phyloP scores from a whole-genome alignment of 129 eudicot genomes.

The Artemisia tridentata region DNA sequence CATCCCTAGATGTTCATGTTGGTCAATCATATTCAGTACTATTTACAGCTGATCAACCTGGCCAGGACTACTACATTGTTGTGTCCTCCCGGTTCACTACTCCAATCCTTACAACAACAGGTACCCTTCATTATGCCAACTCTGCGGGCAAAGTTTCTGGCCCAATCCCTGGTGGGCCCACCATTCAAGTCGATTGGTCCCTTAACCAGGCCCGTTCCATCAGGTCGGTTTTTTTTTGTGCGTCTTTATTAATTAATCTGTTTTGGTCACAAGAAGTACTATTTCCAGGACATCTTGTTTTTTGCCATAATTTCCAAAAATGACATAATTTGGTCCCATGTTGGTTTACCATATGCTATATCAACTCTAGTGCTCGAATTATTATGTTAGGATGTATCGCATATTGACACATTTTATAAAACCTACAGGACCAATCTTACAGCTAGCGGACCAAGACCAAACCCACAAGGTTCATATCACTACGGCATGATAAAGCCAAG shows the following conservation, averaged over 20 bases:
- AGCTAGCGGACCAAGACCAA: slow-evolving; percentile 59
- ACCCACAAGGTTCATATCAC: slow-evolving; percentile 61
- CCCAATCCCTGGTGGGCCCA: slow-evolving; percentile 87
- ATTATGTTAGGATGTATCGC: not conserved
- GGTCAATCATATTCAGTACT: slow-evolving; percentile 92
- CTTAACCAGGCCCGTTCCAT: slow-evolving; percentile 89
- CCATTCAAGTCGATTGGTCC: slow-evolving; percentile 92
- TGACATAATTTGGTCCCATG: not conserved
- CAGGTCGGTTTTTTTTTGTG: slow-evolving; percentile 31
- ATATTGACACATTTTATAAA: slow-evolving; percentile 5
- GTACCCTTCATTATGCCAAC: slow-evolving; percentile 66
- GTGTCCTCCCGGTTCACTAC: slow-evolving; percentile 81
- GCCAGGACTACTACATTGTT: slow-evolving; percentile 68
- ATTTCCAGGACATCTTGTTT: not conserved
- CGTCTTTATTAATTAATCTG: not conserved
- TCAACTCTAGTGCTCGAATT: not conserved
- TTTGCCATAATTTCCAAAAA: not conserved
- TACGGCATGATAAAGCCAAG: slow-evolving; percentile 45
- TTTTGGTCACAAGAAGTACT: no score
- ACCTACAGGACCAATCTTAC: slow-evolving; percentile 49
- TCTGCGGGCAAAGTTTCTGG: slow-evolving; percentile 61
- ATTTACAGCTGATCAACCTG: slow-evolving; percentile 75
- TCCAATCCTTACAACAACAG: slow-evolving; percentile 72
- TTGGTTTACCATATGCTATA: no score
- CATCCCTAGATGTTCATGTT: slow-evolving; percentile 82